Evolutionary conservation across 495 filamentous ascomycete species (phyloP).

Genomic region (Penicillium egyptiacum): DNA sequence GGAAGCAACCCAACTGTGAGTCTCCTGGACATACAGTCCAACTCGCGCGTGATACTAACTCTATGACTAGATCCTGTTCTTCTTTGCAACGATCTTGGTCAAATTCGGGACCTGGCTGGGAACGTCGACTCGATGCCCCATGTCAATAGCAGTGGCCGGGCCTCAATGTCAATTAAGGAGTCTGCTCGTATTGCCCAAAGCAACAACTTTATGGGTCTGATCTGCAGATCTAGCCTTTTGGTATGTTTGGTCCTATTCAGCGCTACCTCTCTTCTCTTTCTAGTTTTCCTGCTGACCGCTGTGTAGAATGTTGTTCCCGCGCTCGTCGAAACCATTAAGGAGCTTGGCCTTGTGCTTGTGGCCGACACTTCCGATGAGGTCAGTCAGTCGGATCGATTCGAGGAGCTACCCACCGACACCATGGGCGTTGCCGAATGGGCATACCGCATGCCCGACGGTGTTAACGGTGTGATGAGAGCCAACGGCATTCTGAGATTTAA

Average conservation of each 20-base stretch:
- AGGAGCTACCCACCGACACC: constrained; percentile 47
- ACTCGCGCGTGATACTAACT: constrained; percentile 4
- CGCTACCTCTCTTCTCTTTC: not conserved
- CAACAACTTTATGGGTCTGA: constrained; percentile 97
- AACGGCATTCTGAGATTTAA: constrained; percentile 90
- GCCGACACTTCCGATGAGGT: constrained; percentile 71
- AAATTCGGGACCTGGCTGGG: constrained; percentile 49
- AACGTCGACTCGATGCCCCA: constrained; percentile 40
- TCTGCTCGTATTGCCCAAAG: constrained; percentile 88
- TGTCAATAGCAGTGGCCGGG: constrained; percentile 63
- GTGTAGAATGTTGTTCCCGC: constrained; percentile 85
- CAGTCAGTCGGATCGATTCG: constrained; percentile 38
- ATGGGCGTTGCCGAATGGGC: constrained; percentile 44
- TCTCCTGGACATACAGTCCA: constrained; percentile 4
- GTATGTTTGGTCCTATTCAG: constrained; percentile 50
- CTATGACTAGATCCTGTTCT: constrained; percentile 75
- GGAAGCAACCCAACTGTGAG: constrained; percentile 98
- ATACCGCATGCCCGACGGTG: constrained; percentile 59
- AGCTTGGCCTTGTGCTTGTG: constrained; percentile 86
- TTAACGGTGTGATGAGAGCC: constrained; percentile 81
- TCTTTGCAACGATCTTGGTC: constrained; percentile 86
- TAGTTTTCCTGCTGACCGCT: constrained; percentile 23
- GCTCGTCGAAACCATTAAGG: constrained; percentile 88
- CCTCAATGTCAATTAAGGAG: constrained; percentile 86
- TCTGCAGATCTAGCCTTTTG: constrained; percentile 81